These are phyloP conservation scores for Hanseniaspora meyeri DNA, from an alignment of 805 yeast genomes.

Conservation along the genomic window DNA sequence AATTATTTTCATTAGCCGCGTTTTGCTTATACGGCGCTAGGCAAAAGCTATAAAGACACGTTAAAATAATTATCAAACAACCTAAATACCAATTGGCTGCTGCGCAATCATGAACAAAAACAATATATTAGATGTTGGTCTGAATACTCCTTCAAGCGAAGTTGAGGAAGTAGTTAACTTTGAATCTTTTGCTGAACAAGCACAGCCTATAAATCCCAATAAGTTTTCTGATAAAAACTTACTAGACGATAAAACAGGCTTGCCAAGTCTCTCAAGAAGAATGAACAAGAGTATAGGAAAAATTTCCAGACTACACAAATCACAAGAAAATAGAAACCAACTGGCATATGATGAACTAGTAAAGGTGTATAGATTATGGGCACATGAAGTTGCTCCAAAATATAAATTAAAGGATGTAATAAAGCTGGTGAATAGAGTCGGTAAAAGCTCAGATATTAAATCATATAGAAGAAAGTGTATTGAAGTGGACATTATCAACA, in stretches of 20 bases:
- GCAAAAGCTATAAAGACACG: not conserved
- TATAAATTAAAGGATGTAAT: conserved; percentile 65
- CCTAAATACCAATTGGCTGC: not conserved
- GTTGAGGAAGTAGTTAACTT: not conserved
- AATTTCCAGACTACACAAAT: not conserved
- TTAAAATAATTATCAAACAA: not conserved
- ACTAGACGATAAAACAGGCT: conserved; percentile 19
- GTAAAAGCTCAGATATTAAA: conserved; percentile 34
- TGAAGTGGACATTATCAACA: conserved; percentile 26
- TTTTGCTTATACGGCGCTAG: not conserved
- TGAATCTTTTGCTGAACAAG: not conserved
- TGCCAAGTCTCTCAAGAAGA: conserved; percentile 37
- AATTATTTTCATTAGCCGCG: too few relatives aligned
- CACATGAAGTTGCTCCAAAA: conserved; percentile 64
- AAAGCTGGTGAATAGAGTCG: conserved; percentile 38
- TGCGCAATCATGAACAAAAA: conserved; percentile 7
- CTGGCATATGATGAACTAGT: conserved; percentile 26
- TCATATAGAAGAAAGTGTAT: conserved; percentile 32
- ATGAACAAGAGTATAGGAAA: conserved; percentile 29
- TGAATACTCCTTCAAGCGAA: not conserved
- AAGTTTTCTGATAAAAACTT: conserved; percentile 14
- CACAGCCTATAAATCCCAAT: not conserved
- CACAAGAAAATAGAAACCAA: not conserved
- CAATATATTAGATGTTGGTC: conserved; percentile 4
- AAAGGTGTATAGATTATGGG: conserved; percentile 59